phyloP scores from a whole-genome alignment of 1,284 basidiomycete genomes.

The Rhodotorula sp. region DNA sequence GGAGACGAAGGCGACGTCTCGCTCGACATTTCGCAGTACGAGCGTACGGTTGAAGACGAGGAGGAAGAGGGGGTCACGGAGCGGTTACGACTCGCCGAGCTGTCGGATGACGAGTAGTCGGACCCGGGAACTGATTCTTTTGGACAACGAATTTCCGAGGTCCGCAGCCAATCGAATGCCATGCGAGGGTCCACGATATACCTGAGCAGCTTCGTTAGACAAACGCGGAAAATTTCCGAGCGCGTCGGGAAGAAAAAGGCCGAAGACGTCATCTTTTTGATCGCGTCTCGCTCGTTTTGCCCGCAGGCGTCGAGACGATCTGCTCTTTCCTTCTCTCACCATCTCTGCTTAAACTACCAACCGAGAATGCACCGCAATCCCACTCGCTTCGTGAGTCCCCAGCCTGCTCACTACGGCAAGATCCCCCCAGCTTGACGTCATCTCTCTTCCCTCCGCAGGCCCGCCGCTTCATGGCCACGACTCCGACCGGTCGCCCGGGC shows the following conservation, averaged over 20 bases:
- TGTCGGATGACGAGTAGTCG: constrained; percentile 33
- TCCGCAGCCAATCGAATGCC: too few relatives aligned
- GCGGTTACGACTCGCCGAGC: constrained; percentile 24
- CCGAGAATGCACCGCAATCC: constrained; percentile 16
- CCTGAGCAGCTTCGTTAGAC: too few relatives aligned
- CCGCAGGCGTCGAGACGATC: background rate
- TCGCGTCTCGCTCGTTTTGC: too few relatives aligned
- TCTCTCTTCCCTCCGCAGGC: constrained; percentile 6
- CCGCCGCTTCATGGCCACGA: constrained; percentile 13
- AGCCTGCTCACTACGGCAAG: too few relatives aligned
- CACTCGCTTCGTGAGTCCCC: background rate
- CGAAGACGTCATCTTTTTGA: too few relatives aligned
- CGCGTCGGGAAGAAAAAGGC: too few relatives aligned
- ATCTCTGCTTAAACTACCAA: too few relatives aligned
- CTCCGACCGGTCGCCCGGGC: constrained; percentile 13
- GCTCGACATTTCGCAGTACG: constrained; percentile 83
- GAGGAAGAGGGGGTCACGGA: constrained; percentile 58
- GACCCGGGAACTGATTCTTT: too few relatives aligned
- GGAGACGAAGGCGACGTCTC: constrained; percentile 73
- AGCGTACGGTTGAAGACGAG: constrained; percentile 63
- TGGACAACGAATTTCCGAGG: too few relatives aligned
- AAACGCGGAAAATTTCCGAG: too few relatives aligned
- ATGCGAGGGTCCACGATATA: too few relatives aligned
- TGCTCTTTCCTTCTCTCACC: background rate
- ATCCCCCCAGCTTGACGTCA: constrained; percentile 1